phyloP scores from a whole-genome alignment of 1,284 basidiomycete genomes.

The Puccinia polysora region DNA sequence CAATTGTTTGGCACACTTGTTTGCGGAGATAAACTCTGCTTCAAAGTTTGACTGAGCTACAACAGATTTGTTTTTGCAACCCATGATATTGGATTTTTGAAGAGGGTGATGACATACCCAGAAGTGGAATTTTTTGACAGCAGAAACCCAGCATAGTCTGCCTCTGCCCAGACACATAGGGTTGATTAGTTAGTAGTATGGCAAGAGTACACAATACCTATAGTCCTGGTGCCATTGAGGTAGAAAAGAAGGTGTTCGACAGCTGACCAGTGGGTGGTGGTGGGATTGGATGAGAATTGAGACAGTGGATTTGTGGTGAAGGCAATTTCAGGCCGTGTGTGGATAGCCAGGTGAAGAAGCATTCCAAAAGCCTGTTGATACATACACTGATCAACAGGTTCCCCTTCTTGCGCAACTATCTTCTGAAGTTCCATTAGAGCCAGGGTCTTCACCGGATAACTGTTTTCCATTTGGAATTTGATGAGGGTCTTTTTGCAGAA shows the following conservation, averaged over 20 bases:
- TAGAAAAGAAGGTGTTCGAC: conserved; percentile 6
- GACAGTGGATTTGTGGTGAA: too few species aligned
- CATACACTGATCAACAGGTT: background rate
- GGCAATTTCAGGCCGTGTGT: too few species aligned
- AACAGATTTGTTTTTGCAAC: background rate
- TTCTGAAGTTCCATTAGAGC: background rate
- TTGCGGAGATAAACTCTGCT: too few species aligned
- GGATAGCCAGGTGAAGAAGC: too few species aligned
- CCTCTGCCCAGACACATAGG: background rate
- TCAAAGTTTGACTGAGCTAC: background rate
- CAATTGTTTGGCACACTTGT: too few species aligned
- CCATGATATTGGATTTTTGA: background rate
- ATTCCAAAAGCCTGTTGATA: background rate
- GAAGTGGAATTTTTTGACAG: background rate
- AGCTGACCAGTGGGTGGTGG: background rate
- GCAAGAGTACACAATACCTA: background rate
- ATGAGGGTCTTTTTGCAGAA: too few species aligned
- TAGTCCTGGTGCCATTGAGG: background rate
- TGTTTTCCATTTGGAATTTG: too few species aligned
- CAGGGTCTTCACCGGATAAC: too few species aligned
- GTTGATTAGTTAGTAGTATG: too few species aligned
- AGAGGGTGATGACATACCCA: background rate
- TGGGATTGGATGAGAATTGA: too few species aligned
- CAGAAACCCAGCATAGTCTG: conserved; percentile 4
- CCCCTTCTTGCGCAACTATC: background rate